A percentile compares a stretch with the other conserved stretches of the same genome.
phyloP scores from a whole-genome alignment of 257 asterid genomes.

The Euphrasia confusa region DNA sequence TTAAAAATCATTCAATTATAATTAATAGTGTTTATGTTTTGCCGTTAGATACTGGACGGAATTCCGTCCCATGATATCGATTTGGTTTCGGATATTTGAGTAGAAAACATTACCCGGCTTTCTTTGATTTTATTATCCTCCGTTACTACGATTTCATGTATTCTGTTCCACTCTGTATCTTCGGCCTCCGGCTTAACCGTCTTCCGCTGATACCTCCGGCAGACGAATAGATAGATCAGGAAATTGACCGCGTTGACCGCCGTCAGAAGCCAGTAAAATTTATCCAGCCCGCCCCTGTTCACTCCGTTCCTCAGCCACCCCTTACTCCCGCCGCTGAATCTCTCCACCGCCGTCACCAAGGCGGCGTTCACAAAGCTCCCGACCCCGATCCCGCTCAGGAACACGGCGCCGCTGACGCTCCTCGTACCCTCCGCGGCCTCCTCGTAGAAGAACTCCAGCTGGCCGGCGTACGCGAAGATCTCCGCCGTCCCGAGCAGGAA shows the following conservation, averaged over 20 bases:
- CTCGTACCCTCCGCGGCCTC: slow-evolving; percentile 59
- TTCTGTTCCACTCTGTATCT: background rate
- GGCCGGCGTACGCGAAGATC: slow-evolving; percentile 60
- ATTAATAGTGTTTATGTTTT: too few relatives aligned
- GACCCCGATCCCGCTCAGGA: slow-evolving; percentile 60
- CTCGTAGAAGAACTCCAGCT: slow-evolving; percentile 46
- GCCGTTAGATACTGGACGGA: too few relatives aligned
- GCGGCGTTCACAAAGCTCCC: slow-evolving; percentile 66
- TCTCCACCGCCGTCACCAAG: slow-evolving; percentile 40
- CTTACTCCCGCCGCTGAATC: slow-evolving; percentile 32
- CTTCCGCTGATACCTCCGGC: slow-evolving; percentile 34
- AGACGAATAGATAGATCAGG: slow-evolving; percentile 36
- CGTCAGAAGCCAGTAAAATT: slow-evolving; percentile 51
- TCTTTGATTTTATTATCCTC: too few relatives aligned
- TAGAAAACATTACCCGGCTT: too few relatives aligned
- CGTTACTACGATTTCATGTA: background rate
- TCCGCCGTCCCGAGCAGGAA: slow-evolving; percentile 24
- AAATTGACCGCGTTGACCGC: slow-evolving; percentile 52
- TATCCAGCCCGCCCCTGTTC: slow-evolving; percentile 43
- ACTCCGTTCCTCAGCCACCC: slow-evolving; percentile 59
- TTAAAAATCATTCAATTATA: too few relatives aligned
- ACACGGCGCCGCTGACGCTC: slow-evolving; percentile 59
- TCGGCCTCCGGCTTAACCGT: slow-evolving; percentile 19
- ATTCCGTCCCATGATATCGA: too few relatives aligned
- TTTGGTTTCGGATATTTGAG: too few relatives aligned